Conservation (phyloP, 768 basidiomycete species). For the Pholiota microspora region DNA sequence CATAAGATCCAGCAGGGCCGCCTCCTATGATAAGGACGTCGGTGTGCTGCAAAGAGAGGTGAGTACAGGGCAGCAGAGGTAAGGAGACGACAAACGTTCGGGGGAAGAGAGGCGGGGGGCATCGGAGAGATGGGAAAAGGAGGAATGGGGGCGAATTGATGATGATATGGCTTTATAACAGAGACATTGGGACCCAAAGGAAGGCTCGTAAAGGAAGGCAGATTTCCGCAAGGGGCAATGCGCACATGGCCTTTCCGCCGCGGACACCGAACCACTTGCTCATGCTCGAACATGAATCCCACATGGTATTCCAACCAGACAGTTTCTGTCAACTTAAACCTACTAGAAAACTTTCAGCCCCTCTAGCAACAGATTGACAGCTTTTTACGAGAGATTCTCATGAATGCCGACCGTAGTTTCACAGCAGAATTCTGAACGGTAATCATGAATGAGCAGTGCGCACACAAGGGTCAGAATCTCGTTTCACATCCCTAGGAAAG, state of each 20-base stretch:
- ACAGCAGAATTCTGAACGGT: too few species aligned
- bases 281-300: conserved; percentile 19
- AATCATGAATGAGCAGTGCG: too few species aligned
- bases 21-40: conserved; percentile 48
- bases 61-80: not conserved
- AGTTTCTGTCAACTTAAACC: conserved; percentile 26
- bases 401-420: not conserved
- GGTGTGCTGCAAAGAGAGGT: conserved; percentile 30
- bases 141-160: conserved; percentile 12
- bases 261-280: conserved; percentile 18
- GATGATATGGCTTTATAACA: conserved; percentile 21
- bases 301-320: conserved; percentile 9
- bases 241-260: conserved; percentile 18
- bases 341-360: not conserved
- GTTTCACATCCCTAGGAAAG: not conserved
- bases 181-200: conserved; percentile 12
- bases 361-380: not conserved
- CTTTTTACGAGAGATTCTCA: not conserved
- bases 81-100: conserved; percentile 20
- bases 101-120: conserved; percentile 28
- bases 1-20: conserved; percentile 57
- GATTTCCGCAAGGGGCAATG: conserved; percentile 24
- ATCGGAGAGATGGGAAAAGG: conserved; percentile 21
- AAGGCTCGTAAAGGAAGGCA: conserved; percentile 31
- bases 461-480: not conserved